Evolutionary conservation across 176 grass and related monocot species (phyloP).

Genomic region (Oryza coarctata): DNA sequence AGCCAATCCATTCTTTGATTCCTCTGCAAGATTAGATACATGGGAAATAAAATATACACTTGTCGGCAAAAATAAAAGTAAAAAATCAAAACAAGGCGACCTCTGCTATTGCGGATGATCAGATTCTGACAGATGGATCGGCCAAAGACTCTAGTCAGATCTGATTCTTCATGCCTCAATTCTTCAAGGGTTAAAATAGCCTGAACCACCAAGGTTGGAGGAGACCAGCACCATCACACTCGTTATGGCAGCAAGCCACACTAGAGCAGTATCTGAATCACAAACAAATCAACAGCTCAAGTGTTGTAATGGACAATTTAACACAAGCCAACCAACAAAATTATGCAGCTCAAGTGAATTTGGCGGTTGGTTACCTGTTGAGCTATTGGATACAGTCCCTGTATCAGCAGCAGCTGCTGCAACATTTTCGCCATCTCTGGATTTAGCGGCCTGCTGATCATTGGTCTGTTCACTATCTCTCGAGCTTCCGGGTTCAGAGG

Average conservation of each 20-base stretch:
- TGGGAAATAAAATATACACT: constrained; percentile 14
- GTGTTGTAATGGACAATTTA: neutral
- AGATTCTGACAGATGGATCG: neutral
- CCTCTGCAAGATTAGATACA: neutral
- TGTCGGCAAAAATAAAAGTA: neutral
- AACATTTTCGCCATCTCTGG: neutral
- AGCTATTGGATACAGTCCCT: constrained; percentile 40
- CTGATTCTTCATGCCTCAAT: neutral
- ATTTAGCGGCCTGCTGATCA: constrained; percentile 5
- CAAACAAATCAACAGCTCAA: constrained; percentile 1
- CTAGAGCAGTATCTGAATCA: constrained; percentile 60
- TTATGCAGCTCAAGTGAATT: neutral
- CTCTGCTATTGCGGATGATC: neutral
- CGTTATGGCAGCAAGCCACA: constrained; percentile 82
- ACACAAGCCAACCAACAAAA: constrained; percentile 12
- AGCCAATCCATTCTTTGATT: neutral
- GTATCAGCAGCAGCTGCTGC: neutral
- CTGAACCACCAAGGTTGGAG: constrained; percentile 63
- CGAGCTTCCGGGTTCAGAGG: constrained; percentile 41
- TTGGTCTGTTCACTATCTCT: constrained; percentile 34
- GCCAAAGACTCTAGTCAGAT: neutral
- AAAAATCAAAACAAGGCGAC: neutral
- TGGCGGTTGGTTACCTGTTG: constrained; percentile 39
- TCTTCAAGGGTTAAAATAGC: constrained; percentile 82
- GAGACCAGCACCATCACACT: constrained; percentile 61